A percentile compares a stretch with the other conserved stretches of the same genome.
Conservation (phyloP, 768 basidiomycete species). For the Hysterangium stoloniferum region DNA sequence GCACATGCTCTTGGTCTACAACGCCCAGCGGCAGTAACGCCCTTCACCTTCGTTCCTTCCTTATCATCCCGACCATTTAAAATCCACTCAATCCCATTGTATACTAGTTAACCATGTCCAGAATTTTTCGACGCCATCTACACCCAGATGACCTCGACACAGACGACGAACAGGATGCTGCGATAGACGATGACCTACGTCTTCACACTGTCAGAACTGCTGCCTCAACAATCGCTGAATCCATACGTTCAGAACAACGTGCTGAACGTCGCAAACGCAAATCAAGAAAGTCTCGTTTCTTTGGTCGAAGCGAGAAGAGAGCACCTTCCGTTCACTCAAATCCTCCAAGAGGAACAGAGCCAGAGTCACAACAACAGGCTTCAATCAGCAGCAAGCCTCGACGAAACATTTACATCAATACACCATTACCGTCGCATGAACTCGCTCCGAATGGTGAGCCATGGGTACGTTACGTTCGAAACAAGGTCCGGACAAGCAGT, state of each 20-base stretch:
- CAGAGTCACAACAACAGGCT: neutral
- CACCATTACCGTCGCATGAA: conserved; percentile 55
- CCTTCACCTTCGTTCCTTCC: no score
- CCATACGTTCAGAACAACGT: conserved; percentile 69
- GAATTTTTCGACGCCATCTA: conserved; percentile 30
- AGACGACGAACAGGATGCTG: conserved; percentile 54
- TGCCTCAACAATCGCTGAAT: conserved; percentile 82
- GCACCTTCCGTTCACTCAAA: conserved; percentile 19
- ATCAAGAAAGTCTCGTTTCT: conserved; percentile 40
- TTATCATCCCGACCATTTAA: no score
- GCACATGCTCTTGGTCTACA: no score
- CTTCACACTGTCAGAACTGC: conserved; percentile 91
- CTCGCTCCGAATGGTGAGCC: conserved; percentile 71
- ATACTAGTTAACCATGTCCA: neutral
- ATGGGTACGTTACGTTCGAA: conserved; percentile 68
- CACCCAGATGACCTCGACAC: conserved; percentile 32
- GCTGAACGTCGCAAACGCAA: conserved; percentile 45
- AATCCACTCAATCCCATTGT: no score
- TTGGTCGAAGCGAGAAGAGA: conserved; percentile 41
- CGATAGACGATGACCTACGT: conserved; percentile 78
- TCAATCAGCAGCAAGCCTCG: conserved; percentile 20
- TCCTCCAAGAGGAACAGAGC: conserved; percentile 12
- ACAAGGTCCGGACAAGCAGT: conserved; percentile 94
- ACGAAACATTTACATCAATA: conserved; percentile 78
- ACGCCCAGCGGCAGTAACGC: no score